Evolutionary conservation across 345 rosid species (phyloP).

Genomic region (Brassica rapa): DNA sequence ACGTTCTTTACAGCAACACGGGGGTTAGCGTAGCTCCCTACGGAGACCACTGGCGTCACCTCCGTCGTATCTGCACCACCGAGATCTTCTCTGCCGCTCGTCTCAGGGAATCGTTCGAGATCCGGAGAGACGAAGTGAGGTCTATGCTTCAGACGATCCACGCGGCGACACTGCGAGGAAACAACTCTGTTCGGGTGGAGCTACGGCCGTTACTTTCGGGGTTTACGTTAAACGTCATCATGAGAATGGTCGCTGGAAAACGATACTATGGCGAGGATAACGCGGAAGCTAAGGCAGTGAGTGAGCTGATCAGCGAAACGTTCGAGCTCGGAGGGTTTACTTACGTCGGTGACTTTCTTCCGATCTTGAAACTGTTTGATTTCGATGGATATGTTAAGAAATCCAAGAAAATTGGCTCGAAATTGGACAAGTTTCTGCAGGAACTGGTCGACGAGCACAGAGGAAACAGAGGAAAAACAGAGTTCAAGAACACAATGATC

Average conservation of each 20-base stretch:
- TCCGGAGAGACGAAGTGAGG: conserved; percentile 41
- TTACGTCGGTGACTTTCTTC: conserved; percentile 48
- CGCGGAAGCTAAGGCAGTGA: conserved; percentile 38
- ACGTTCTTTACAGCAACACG: conserved; percentile 44
- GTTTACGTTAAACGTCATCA: conserved; percentile 39
- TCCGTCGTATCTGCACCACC: conserved; percentile 43
- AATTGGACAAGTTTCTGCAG: conserved; percentile 44
- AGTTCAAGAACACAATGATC: conserved; percentile 44
- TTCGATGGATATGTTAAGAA: conserved; percentile 35
- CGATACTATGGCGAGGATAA: conserved; percentile 45
- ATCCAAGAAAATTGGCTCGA: conserved; percentile 8
- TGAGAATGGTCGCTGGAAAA: conserved; percentile 46
- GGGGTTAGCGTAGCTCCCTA: conserved; percentile 35
- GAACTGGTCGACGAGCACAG: conserved; percentile 48
- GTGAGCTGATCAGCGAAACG: conserved; percentile 39
- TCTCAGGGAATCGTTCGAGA: conserved; percentile 13
- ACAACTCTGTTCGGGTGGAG: neutral
- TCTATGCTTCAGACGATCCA: conserved; percentile 21
- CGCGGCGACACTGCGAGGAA: neutral
- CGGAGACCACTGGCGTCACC: conserved; percentile 59
- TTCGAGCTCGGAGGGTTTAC: conserved; percentile 26
- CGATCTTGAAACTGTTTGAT: conserved; percentile 42
- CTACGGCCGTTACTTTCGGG: conserved; percentile 28
- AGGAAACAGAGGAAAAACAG: neutral
- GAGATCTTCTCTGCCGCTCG: conserved; percentile 45